These are phyloP conservation scores for Pseudonectria foliicola DNA, from an alignment of 2,329 filamentous ascomycete genomes.

Conservation along the genomic window DNA sequence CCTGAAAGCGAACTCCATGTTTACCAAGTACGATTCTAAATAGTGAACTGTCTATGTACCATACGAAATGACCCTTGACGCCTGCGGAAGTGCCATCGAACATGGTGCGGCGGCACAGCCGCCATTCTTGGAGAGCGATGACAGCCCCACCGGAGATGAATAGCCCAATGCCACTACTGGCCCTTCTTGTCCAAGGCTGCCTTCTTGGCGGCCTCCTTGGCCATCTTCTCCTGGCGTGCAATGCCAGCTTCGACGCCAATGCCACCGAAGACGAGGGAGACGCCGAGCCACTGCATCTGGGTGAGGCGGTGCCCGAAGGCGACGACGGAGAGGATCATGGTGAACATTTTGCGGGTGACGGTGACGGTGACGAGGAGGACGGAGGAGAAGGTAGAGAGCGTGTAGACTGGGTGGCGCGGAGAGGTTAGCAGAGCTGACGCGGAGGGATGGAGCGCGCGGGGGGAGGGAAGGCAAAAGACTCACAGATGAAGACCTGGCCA, in stretches of 20 bases:
- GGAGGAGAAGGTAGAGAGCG: conserved; percentile 83
- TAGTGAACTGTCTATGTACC: too few species aligned
- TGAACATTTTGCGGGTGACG: conserved; percentile 97
- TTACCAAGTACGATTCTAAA: too few species aligned
- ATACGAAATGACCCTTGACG: too few species aligned
- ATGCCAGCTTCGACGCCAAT: conserved; percentile 87
- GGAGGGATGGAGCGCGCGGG: neutral
- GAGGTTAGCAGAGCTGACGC: conserved; percentile 13
- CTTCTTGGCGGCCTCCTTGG: conserved; percentile 62
- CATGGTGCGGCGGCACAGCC: too few species aligned
- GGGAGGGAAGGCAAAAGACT: conserved; percentile 22
- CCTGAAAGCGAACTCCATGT: too few species aligned
- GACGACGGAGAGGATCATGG: conserved; percentile 93
- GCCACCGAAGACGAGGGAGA: conserved; percentile 87
- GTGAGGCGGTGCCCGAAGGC: conserved; percentile 87
- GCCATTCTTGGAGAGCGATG: too few species aligned
- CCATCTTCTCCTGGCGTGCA: conserved; percentile 72
- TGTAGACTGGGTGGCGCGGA: conserved; percentile 57
- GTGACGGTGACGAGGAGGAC: conserved; percentile 92
- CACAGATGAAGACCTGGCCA: conserved; percentile 92
- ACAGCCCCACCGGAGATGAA: too few species aligned
- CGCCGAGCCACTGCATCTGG: conserved; percentile 88
- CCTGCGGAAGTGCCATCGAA: too few species aligned
- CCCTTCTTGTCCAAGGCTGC: conserved; percentile 26
- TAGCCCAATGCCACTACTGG: conserved; percentile 8